A percentile compares a stretch with the other conserved stretches of the same genome.
phyloP scores from a whole-genome alignment of 2,329 filamentous ascomycete genomes.

The Sporothrix schenckii region DNA sequence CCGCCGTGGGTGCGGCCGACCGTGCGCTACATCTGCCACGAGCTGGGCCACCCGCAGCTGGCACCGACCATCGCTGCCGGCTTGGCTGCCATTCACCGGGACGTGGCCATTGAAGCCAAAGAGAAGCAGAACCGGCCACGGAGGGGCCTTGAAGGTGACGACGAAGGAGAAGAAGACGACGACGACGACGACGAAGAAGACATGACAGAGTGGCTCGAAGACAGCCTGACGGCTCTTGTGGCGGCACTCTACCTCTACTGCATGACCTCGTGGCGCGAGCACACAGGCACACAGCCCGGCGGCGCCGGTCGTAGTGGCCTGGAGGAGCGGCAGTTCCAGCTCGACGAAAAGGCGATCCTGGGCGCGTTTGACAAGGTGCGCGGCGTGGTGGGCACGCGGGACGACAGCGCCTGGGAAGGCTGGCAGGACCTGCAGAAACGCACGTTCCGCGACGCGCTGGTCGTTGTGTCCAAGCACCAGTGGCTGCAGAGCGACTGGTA shows the following conservation, averaged over 20 bases:
- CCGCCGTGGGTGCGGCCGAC: conserved; percentile 69
- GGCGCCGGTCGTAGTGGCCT: conserved; percentile 22
- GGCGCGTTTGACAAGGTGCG: conserved; percentile 44
- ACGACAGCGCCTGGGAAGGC: conserved; percentile 55
- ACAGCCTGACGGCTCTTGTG: conserved; percentile 58
- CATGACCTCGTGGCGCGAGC: conserved; percentile 43
- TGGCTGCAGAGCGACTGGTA: conserved; percentile 70
- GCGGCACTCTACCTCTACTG: conserved; percentile 65
- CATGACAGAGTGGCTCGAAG: conserved; percentile 53
- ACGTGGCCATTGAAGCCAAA: conserved; percentile 17
- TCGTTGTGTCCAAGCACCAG: conserved; percentile 57
- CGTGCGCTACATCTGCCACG: conserved; percentile 66
- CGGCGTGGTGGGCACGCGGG: conserved; percentile 36
- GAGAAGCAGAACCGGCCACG: conserved; percentile 15
- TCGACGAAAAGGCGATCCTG: conserved; percentile 53
- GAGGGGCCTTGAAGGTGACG: background rate
- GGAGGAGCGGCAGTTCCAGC: conserved; percentile 51
- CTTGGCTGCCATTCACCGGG: conserved; percentile 59
- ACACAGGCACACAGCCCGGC: background rate
- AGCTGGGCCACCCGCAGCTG: conserved; percentile 62
- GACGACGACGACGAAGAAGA: conserved; percentile 22
- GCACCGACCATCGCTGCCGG: conserved; percentile 76
- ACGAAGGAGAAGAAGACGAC: background rate
- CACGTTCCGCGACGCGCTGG: conserved; percentile 65
- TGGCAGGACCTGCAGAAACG: conserved; percentile 54